Evolutionary conservation across 1,284 basidiomycete genomes (phyloP), one percentile per base, ranked within the genome.

Genomic region (Marasmius tenuissimus): DNA sequence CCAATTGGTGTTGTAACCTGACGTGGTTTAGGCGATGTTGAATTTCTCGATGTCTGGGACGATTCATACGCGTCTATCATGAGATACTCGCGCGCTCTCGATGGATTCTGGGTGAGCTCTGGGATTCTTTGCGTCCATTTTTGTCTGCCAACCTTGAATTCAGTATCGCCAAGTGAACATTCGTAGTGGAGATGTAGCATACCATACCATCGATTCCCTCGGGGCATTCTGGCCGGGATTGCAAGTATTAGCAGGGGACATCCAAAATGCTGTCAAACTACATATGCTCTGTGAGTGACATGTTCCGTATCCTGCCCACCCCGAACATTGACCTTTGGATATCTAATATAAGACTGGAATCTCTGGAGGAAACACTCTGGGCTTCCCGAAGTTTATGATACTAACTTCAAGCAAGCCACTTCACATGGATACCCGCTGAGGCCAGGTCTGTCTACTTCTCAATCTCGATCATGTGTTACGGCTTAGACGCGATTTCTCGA

Each of bases 1-100:
- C 27, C 16, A 10, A 35, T 33, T 16, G 5, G 34, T 16, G 33
- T 16, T 20, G 7, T 18, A 3, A 37, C 8, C 14, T 42, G 7
- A 40, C 37, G 4, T 20, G 12, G 22, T 14, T 39, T 65, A 94
- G 93, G 93, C 39, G 96, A 97, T 64, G 82, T 91, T 38, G 88
- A 92, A 68, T 97, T 94, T 71, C 79, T 94, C 60, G 92, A 96
- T 66, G 91, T 97, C n/a, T 98, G 93, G 88, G 88, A 91, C 65
- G 93, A 96, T 68, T 85, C 90, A 5, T 97, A 97, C 69, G 88
- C 92, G 7, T 88, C 94, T 6, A 82, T 97, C 18, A 96, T 97
- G 92, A 87, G 89, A 55, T 91, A 95, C 69, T 81, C 92, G 4
- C 81, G 95, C 60, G 85, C 91, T 1, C 76, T 78, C 10, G 94